Evolutionary conservation across 495 filamentous ascomycete genomes (phyloP), one percentile per base, ranked within the genome.

Genomic region (Talaromyces trachyspermus): DNA sequence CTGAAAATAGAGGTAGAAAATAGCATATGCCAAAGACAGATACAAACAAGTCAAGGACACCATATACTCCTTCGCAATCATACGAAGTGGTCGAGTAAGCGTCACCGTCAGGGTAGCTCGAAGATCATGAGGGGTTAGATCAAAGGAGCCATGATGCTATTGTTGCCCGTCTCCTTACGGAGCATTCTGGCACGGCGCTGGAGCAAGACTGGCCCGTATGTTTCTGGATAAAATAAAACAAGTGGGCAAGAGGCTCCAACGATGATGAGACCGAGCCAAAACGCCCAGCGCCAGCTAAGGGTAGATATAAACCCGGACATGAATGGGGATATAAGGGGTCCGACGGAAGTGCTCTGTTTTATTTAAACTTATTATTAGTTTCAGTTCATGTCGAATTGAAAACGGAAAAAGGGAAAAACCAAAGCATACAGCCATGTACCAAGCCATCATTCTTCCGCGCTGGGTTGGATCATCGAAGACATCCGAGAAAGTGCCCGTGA

Each of bases 1-100:
- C 47, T 85, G 75, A 43, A 88, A 86, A 51, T 78, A 85, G 42
- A 88, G 78, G 59, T 86, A 88, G 60, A 88, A 89, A 25, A 89
- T 83, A 5, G 77, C 77, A 58, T 88, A 88, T 44, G 78, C 70
- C 11, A 86, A 62, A 0, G 80, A 71, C 11, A 86, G 70, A 62
- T 87, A 89, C 20, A 86, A 60, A 47, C 80, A 88, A 1, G 70
- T 77, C 26, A 83, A 75, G 19, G 77, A 71, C 15, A 89, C 79
- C 22, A 88, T 72, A 5, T 75, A 74, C 59, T 88, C 85, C 15
- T 46, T 53, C 8, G 44, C 42, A 10, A 66, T 55, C 58, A 73
- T 67, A 12, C 70, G 65, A 29, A 77, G 53, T 3, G 74, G 74
- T 20, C 74, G 59, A 5, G 70, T 71, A 8, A 76, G 60, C 3